Evolutionary conservation across 768 basidiomycete genomes (phyloP).

Genomic region (Suillus variegatus): DNA sequence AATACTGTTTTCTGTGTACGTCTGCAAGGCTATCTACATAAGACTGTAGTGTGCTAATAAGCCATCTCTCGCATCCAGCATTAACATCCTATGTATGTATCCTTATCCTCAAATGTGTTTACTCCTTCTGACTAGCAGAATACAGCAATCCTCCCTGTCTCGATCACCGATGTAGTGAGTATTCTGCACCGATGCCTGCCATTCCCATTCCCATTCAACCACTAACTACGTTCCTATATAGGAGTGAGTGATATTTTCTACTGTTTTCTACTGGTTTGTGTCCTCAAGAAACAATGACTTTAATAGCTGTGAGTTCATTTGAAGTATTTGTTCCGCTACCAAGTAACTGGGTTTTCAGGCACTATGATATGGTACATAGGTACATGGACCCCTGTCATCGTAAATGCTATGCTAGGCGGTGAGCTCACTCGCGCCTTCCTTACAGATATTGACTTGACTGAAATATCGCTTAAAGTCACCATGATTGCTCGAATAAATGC

Average conservation of each 20-base stretch:
- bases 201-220: not conserved
- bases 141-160: not conserved
- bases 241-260: not conserved
- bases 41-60: not conserved
- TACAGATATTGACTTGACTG: no score
- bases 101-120: not conserved
- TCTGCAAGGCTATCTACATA: not conserved
- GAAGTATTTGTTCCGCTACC: no score
- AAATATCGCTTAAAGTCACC: no score
- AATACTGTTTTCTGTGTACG: not conserved
- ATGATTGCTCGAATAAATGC: no score
- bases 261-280: not conserved
- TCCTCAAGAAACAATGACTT: no score
- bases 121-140: not conserved
- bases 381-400: not conserved
- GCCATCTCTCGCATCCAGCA: not conserved
- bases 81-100: not conserved
- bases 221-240: not conserved
- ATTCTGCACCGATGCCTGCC: not conserved
- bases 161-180: not conserved
- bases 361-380: not conserved
- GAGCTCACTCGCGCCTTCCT: not conserved
- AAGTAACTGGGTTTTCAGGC: not conserved
- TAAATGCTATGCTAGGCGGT: not conserved
- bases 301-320: no score